Percentiles rank a stretch among this genome's conserved stretches.
These are phyloP conservation scores for Neofusicoccum sp. DNA, from an alignment of 2,329 filamentous ascomycete species.

Conservation along the genomic window DNA sequence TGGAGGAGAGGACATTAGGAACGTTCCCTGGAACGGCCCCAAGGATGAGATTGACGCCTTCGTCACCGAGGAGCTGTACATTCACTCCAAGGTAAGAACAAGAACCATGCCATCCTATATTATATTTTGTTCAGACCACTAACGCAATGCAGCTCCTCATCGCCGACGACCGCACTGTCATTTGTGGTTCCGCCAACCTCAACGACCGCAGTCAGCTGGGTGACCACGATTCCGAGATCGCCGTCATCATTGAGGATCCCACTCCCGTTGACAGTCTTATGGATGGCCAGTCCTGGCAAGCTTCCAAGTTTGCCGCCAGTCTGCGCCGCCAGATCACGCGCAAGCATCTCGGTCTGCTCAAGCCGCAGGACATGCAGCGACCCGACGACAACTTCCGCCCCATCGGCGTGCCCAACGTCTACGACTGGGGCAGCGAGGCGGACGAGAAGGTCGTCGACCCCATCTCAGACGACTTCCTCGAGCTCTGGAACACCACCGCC, in stretches of 20 bases:
- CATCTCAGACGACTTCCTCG: slow-evolving; percentile 64
- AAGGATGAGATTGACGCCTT: slow-evolving; percentile 60
- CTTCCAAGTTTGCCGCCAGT: slow-evolving; percentile 72
- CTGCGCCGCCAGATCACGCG: slow-evolving; percentile 84
- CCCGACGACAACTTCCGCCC: slow-evolving; percentile 59
- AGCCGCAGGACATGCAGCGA: slow-evolving; percentile 65
- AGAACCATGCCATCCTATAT: too few species aligned
- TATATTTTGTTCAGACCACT: slow-evolving; percentile 9
- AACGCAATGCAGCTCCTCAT: slow-evolving; percentile 59
- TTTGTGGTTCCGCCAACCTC: slow-evolving; percentile 73
- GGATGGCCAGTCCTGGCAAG: slow-evolving; percentile 69
- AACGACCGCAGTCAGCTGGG: slow-evolving; percentile 77
- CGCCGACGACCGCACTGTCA: slow-evolving; percentile 76
- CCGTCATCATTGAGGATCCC: slow-evolving; percentile 81
- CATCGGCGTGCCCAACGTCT: slow-evolving; percentile 55
- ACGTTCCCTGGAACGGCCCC: slow-evolving; percentile 58
- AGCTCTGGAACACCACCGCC: slow-evolving; percentile 72
- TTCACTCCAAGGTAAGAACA: slow-evolving; percentile 59
- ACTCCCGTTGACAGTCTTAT: slow-evolving; percentile 68
- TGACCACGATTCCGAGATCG: slow-evolving; percentile 82
- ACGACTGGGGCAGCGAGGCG: slow-evolving; percentile 48
- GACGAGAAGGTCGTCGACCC: slow-evolving; percentile 69
- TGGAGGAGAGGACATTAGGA: slow-evolving; percentile 66
- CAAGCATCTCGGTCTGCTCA: slow-evolving; percentile 84
- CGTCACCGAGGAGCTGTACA: slow-evolving; percentile 62